phyloP scores from a whole-genome alignment of 1,284 basidiomycete genomes.

The Mycosarcoma mackinlayi region DNA sequence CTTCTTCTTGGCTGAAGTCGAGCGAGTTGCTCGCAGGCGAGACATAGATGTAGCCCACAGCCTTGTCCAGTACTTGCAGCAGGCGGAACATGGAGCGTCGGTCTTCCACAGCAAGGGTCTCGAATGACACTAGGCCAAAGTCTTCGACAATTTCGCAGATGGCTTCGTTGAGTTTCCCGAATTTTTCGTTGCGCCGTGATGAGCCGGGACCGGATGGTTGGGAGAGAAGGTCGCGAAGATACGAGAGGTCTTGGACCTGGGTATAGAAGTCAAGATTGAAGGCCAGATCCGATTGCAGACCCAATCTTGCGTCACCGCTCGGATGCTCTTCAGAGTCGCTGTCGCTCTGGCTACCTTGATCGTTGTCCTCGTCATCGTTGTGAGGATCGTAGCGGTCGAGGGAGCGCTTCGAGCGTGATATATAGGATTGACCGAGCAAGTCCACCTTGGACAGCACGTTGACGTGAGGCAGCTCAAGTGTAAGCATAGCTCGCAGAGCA shows the following conservation, averaged over 20 bases:
- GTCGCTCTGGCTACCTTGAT: constrained; percentile 7
- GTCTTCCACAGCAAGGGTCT: constrained; percentile 80
- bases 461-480: constrained; percentile 94
- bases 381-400: constrained; percentile 25
- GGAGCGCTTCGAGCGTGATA: constrained; percentile 22
- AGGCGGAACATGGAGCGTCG: constrained; percentile 63
- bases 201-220: constrained; percentile 40
- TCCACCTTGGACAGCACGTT: constrained; percentile 98
- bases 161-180: constrained; percentile 78
- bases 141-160: constrained; percentile 93
- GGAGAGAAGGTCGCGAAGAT: constrained; percentile 81
- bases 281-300: constrained; percentile 70
- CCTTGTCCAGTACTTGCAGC: constrained; percentile 62
- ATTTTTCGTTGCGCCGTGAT: constrained; percentile 43
- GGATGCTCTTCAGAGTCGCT: background rate
- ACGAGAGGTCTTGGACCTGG: constrained; percentile 93
- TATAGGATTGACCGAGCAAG: constrained; percentile 72
- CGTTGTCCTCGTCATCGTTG: constrained; percentile 24
- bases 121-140: constrained; percentile 92
- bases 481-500: constrained; percentile 95
- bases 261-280: constrained; percentile 99
- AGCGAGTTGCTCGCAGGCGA: constrained; percentile 2
- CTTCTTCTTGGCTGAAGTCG: constrained; percentile 30
- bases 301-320: constrained; percentile 14
- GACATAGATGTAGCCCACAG: constrained; percentile 63